These are phyloP conservation scores for Cyclostephanos invisitatus DNA, from an alignment of 108 stramenopile species.

Conservation along the genomic window DNA sequence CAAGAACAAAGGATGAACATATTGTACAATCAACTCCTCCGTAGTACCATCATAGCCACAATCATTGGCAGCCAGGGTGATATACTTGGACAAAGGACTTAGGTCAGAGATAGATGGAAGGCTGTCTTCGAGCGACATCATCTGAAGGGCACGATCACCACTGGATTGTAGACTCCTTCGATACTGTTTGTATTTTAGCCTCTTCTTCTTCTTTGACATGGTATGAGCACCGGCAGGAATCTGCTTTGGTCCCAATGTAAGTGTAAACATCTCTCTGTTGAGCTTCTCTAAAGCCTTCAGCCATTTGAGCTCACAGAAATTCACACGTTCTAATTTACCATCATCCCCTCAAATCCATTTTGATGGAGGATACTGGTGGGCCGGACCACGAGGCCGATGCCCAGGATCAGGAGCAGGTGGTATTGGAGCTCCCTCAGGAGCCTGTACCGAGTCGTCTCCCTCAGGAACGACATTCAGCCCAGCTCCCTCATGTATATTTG, in stretches of 20 bases:
- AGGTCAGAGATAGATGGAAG: conserved; percentile 3
- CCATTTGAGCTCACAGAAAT: neutral
- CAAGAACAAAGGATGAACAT: conserved; percentile 8
- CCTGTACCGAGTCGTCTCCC: too few species aligned
- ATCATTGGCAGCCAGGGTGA: conserved; percentile 1
- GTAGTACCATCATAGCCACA: neutral
- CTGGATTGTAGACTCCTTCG: neutral
- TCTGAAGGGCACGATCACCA: conserved; percentile 6
- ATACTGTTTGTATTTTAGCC: conserved; percentile 4
- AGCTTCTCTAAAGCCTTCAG: neutral
- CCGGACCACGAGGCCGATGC: too few species aligned
- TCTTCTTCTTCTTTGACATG: conserved; percentile 1
- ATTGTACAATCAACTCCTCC: neutral
- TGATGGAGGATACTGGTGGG: neutral
- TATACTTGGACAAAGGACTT: neutral
- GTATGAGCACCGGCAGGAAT: neutral
- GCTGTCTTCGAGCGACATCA: neutral
- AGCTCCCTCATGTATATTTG: too few species aligned
- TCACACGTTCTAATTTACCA: neutral
- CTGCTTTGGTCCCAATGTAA: neutral
- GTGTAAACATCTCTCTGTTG: neutral
- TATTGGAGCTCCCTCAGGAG: too few species aligned
- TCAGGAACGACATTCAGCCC: too few species aligned
- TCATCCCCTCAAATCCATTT: neutral
- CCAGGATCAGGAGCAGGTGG: too few species aligned